These are phyloP conservation scores for Exsudoporus frostii DNA, from an alignment of 768 basidiomycete species.

Conservation along the genomic window DNA sequence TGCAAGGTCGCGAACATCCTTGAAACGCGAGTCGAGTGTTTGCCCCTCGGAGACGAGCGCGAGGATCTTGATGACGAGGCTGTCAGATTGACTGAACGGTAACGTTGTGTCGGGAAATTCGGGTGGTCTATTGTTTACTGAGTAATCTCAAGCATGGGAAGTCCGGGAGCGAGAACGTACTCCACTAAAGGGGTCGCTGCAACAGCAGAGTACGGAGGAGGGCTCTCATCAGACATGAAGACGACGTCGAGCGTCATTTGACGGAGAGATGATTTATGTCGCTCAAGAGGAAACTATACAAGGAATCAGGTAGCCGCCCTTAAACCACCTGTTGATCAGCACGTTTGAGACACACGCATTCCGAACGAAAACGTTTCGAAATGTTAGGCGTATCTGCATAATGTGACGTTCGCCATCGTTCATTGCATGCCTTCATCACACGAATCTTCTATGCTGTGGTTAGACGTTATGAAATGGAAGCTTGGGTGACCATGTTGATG, in stretches of 20 bases:
- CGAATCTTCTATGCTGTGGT: background rate
- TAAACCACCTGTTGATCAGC: constrained; percentile 4
- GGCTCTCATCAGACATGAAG: constrained; percentile 10
- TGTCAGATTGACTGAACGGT: constrained; percentile 11
- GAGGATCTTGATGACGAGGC: constrained; percentile 1
- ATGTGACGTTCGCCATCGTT: background rate
- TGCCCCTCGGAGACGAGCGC: constrained; percentile 16
- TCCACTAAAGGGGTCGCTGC: background rate
- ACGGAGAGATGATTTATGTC: background rate
- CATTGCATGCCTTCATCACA: background rate
- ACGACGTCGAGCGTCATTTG: background rate
- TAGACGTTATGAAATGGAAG: background rate
- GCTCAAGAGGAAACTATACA: background rate
- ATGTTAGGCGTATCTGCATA: constrained; percentile 2
- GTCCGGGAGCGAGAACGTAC: background rate
- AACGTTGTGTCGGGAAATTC: background rate
- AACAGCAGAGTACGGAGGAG: constrained; percentile 19
- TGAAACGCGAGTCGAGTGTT: constrained; percentile 10
- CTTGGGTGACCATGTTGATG: background rate
- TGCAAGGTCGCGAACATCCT: constrained; percentile 8
- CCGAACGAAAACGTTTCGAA: background rate
- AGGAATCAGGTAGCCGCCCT: background rate
- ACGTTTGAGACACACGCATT: background rate
- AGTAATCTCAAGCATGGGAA: background rate
- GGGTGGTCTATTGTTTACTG: background rate